phyloP scores from a whole-genome alignment of 495 filamentous ascomycete species.

The Penicillium longicatenatum region DNA sequence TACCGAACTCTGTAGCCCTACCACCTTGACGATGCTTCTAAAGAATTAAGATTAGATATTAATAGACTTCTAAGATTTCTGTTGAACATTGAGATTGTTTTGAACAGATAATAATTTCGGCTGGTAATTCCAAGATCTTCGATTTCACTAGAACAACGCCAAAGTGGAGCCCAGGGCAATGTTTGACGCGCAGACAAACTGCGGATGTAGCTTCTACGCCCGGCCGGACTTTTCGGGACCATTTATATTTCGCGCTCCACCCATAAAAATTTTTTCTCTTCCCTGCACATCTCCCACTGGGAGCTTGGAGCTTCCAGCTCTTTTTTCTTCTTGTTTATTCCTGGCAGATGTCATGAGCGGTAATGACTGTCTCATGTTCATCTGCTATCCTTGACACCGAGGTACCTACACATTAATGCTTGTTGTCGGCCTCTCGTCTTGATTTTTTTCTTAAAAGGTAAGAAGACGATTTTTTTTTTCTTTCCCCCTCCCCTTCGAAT shows the following conservation, averaged over 20 bases:
- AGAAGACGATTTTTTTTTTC: constrained; percentile 28
- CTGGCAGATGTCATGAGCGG: constrained; percentile 2
- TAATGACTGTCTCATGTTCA: constrained; percentile 5
- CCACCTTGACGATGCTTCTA: no score
- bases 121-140: no score
- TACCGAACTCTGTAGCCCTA: neutral
- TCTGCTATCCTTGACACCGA: constrained; percentile 11
- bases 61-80: no score
- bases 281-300: constrained; percentile 20
- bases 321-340: constrained; percentile 6
- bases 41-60: no score
- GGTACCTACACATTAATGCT: constrained; percentile 16
- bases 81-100: no score
- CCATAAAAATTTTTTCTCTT: constrained; percentile 43
- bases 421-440: constrained; percentile 14
- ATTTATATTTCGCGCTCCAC: constrained; percentile 33
- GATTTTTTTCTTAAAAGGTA: constrained; percentile 56
- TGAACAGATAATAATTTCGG: no score
- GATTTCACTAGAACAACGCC: no score
- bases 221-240: neutral
- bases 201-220: constrained; percentile 3
- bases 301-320: constrained; percentile 19
- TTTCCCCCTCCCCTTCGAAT: constrained; percentile 45
- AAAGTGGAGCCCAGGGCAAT: neutral
- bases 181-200: constrained; percentile 20